Evolutionary conservation across 768 basidiomycete species (phyloP), one percentile per base, ranked within the genome.

Genomic region (Daedalea quercina): DNA sequence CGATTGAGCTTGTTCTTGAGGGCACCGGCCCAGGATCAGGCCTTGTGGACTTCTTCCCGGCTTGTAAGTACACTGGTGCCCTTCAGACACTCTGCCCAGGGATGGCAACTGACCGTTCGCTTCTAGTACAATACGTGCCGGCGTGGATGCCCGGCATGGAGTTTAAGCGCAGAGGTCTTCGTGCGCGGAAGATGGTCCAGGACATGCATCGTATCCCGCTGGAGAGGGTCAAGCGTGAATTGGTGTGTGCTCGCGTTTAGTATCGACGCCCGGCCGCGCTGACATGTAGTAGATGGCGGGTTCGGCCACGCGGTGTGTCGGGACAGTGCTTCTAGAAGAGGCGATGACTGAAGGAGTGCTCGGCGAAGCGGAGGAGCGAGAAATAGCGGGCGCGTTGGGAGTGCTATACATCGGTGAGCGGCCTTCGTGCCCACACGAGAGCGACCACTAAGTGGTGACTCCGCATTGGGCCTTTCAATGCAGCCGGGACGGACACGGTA

Each of bases 401-500:
- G 53, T 55, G 19, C 47, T 65, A 35, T 65, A 61, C 43, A 57
- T 53, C 47, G 63, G 63, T 61, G n/a, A 46, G n/a, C n/a, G 54
- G 47, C 44, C 26, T 28, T 20, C n/a, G 3, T 51, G 19, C 37
- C 13, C 9, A 8, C 23, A 46, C 3, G 7, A 37, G 34, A 9
- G 33, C 34, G 31, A 20, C 47, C 54, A 28, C 26, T 33, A 19
- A 3, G 8, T 25, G 23, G 34, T 53, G 37, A 54, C 49, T 19
- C 33, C 17, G 26, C 37, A 20, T n/a, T n/a, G n/a, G n/a, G n/a
- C n/a, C n/a, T n/a, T n/a, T n/a, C 28, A 15, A 12, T 54, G 8
- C 15, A 64, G 63, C 63, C 19, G 62, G 54, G 2, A 57, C 57
- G 11, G 63, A 62, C 33, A 62, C 63, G 51, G 61, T 62, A 26